A percentile compares a stretch with the other conserved stretches of the same genome.
phyloP scores from a whole-genome alignment of 2,329 filamentous ascomycete genomes.

The Aspergillus texensis region DNA sequence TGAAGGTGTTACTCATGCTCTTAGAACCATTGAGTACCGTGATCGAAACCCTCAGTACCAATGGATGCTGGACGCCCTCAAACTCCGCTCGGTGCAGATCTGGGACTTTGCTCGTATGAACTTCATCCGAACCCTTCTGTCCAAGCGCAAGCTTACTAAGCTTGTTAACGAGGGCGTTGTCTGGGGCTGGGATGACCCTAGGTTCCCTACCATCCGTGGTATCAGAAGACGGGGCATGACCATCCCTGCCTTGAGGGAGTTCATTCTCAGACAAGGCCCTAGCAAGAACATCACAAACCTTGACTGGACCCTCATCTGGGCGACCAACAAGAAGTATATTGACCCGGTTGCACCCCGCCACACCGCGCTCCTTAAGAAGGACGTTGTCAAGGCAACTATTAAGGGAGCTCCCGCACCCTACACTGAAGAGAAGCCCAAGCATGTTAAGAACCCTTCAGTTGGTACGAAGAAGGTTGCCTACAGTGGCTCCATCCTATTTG shows the following conservation, averaged over 20 bases:
- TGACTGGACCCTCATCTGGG: slow-evolving; percentile 54
- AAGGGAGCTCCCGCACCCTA: slow-evolving; percentile 65
- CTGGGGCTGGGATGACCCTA: slow-evolving; percentile 56
- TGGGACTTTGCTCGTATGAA: slow-evolving; percentile 59
- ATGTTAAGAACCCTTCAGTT: slow-evolving; percentile 83
- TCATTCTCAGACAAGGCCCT: slow-evolving; percentile 54
- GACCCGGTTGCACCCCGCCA: slow-evolving; percentile 75
- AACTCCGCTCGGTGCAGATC: slow-evolving; percentile 50
- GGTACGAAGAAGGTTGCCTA: slow-evolving; percentile 85
- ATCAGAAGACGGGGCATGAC: slow-evolving; percentile 55
- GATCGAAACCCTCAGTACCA: slow-evolving; percentile 56
- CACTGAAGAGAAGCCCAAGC: slow-evolving; percentile 78
- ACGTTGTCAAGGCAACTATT: slow-evolving; percentile 71
- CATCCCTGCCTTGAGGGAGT: slow-evolving; percentile 51
- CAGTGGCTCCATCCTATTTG: slow-evolving; percentile 74
- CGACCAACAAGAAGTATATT: slow-evolving; percentile 76
- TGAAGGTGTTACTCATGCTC: slow-evolving; percentile 66
- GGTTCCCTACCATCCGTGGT: slow-evolving; percentile 55
- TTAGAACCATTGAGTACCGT: slow-evolving; percentile 64
- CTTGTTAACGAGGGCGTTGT: slow-evolving; percentile 52
- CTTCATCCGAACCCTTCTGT: slow-evolving; percentile 54
- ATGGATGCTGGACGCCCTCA: slow-evolving; percentile 53
- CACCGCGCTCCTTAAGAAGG: slow-evolving; percentile 71
- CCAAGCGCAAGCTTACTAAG: slow-evolving; percentile 56
- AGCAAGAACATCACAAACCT: slow-evolving; percentile 53